These are phyloP conservation scores for Anthracocystis walkeri DNA, from an alignment of 1,284 basidiomycete genomes.

Conservation along the genomic window DNA sequence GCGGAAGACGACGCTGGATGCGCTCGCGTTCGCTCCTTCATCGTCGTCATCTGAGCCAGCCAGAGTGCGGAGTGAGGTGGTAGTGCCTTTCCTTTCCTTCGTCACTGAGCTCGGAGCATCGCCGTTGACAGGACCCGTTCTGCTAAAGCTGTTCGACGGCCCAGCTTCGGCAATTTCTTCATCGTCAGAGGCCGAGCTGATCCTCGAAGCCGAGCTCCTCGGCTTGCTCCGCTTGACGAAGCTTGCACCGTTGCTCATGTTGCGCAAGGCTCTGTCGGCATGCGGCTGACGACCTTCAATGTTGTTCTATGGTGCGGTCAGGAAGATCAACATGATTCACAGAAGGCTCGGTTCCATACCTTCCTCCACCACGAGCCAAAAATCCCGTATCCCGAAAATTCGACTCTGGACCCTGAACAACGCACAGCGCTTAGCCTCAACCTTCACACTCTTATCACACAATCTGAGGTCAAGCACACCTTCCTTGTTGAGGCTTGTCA, in stretches of 20 bases:
- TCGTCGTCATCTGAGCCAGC: conserved; percentile 10
- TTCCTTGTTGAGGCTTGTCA: not conserved
- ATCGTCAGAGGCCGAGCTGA: conserved; percentile 31
- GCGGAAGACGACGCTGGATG: conserved; percentile 28
- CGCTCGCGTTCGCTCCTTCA: not conserved
- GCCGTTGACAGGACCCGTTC: not conserved
- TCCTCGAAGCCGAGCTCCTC: conserved; percentile 21
- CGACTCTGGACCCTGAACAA: not conserved
- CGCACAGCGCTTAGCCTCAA: not conserved
- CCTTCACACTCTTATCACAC: not conserved
- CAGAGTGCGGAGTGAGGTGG: not conserved
- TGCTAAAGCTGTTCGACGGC: conserved; percentile 5
- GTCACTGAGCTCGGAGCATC: not conserved
- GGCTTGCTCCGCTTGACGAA: conserved; percentile 46
- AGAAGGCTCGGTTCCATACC: conserved; percentile 6
- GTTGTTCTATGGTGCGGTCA: not conserved
- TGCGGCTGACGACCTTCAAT: too few relatives aligned
- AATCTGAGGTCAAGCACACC: not conserved
- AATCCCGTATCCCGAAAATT: conserved; percentile 31
- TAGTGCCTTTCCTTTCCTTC: too few relatives aligned
- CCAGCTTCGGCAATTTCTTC: conserved; percentile 7
- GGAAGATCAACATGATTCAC: not conserved
- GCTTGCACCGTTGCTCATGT: conserved; percentile 25
- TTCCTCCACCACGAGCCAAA: conserved; percentile 12
- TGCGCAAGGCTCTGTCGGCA: not conserved